These are phyloP conservation scores for Suaeda aralocaspica DNA, from an alignment of 148 eudicot species.

Conservation along the genomic window DNA sequence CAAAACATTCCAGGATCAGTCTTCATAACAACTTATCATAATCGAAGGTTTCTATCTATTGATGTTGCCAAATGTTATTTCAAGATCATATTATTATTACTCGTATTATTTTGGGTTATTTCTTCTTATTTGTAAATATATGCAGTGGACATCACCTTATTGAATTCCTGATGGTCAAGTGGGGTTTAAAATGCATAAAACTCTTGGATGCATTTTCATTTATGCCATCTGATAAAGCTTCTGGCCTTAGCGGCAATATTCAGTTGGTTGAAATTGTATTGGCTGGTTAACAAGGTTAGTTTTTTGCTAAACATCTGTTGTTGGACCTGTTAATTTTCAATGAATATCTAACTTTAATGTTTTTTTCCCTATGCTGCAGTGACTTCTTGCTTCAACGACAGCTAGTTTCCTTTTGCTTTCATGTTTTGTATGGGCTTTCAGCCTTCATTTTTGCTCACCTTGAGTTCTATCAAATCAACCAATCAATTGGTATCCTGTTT, in stretches of 20 bases:
- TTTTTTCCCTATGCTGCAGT: slow-evolving; percentile 12
- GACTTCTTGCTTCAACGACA: slow-evolving; percentile 6
- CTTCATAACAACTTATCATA: slow-evolving; percentile 86
- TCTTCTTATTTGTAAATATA: slow-evolving; percentile 11
- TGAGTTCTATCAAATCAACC: neutral
- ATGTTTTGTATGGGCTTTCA: neutral
- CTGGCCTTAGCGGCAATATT: slow-evolving; percentile 75
- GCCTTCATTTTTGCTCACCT: neutral
- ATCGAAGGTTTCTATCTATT: slow-evolving; percentile 56
- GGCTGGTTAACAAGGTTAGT: slow-evolving; percentile 23
- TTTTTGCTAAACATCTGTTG: neutral
- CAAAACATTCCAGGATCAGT: slow-evolving; percentile 65
- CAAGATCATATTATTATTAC: neutral
- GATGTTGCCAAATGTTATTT: neutral
- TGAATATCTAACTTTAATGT: neutral
- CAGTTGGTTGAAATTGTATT: slow-evolving; percentile 82
- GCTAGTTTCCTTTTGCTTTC: neutral
- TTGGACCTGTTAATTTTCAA: neutral
- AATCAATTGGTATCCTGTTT: neutral
- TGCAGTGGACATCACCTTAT: slow-evolving; percentile 94
- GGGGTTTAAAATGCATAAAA: slow-evolving; percentile 80
- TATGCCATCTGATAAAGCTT: slow-evolving; percentile 69
- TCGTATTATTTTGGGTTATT: no score
- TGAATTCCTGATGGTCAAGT: slow-evolving; percentile 84
- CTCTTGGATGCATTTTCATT: slow-evolving; percentile 80